A percentile compares a stretch with the other conserved stretches of the same genome.
phyloP scores from a whole-genome alignment of 1,139 yeast genomes.

The Sugiyamaella sp. region DNA sequence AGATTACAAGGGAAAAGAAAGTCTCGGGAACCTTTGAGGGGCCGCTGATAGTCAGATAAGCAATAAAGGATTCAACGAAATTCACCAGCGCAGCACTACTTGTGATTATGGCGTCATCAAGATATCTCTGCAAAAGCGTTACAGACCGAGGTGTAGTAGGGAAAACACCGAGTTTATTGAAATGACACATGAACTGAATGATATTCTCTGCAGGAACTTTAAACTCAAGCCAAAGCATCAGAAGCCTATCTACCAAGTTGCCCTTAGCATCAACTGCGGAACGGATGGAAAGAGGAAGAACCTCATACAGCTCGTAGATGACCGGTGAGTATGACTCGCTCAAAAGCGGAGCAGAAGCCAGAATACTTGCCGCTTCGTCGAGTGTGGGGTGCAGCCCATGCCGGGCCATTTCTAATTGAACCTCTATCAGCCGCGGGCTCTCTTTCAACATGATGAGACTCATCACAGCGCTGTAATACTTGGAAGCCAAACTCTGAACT shows the following conservation, averaged over 20 bases:
- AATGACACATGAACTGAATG: slow-evolving; percentile 3
- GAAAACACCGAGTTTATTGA: slow-evolving; percentile 3
- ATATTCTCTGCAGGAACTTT: slow-evolving; percentile 9
- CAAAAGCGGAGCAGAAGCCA: not conserved
- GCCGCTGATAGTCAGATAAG: slow-evolving; percentile 9
- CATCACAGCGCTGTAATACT: slow-evolving; percentile 11
- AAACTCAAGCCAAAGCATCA: not conserved
- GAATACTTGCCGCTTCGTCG: not conserved
- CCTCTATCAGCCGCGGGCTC: slow-evolving; percentile 8
- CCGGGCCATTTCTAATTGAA: slow-evolving; percentile 11
- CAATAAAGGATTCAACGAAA: slow-evolving; percentile 1
- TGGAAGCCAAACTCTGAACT: not conserved
- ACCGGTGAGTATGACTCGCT: slow-evolving; percentile 13
- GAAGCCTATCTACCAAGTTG: not conserved
- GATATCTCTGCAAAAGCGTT: not conserved
- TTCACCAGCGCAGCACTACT: not conserved
- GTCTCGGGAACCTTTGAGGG: slow-evolving; percentile 12
- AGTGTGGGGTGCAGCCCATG: slow-evolving; percentile 1
- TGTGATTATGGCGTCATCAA: slow-evolving; percentile 3
- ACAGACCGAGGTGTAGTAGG: not conserved
- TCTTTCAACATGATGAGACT: slow-evolving; percentile 7
- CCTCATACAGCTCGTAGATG: slow-evolving; percentile 6
- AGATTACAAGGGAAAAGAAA: slow-evolving; percentile 1
- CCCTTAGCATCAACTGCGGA: not conserved
- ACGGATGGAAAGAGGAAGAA: slow-evolving; percentile 1